Evolutionary conservation across 257 asterid genomes (phyloP), one percentile per base, ranked within the genome.

Genomic region (Ajuga chamaepitys): DNA sequence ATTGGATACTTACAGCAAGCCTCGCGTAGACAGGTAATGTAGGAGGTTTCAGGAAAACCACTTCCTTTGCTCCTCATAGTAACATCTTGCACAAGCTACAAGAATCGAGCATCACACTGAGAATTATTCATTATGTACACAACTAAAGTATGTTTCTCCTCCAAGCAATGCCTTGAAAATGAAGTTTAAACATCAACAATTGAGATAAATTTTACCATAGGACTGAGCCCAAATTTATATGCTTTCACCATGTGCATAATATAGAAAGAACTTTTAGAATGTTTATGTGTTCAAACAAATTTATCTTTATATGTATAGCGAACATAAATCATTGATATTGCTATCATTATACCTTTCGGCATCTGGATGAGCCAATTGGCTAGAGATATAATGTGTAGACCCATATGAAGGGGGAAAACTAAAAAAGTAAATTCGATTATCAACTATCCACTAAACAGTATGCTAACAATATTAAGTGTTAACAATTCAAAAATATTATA

Each of bases 31-130:
- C 86, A 68, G 88, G 95, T n/a, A 77, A 86, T 70, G 61, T 80
- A 82, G 46, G 78, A 75, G 72, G 81, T 73, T 74, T 77, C 79
- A 58, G 77, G 30, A 62, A 80, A 73, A 45, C 75, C 81, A 80
- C 44, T 74, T 65, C 63, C 82, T 50, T n/a, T 76, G 86, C 76
- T 83, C 85, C 78, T 66, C 77, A 56, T 70, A 64, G 73, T 71
- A 78, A 78, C 79, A 64, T 76, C 95, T 67, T 78, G 91, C 74
- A 82, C 80, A 70, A 82, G 80, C 95, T 84, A 87, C 85, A 82
- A 66, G 70, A 78, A 81, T 44, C 40, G 38, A 81, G 62, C 75
- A 78, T 63, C 68, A 67, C n/a, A n/a, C 60, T 58, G 58, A 77
- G 61, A 55, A 73, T 64, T 62, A 71, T 68, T 70, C 78, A 77